phyloP scores from a whole-genome alignment of 192 early-diverging fungal species.

The Borealophlyctis nickersoniae region DNA sequence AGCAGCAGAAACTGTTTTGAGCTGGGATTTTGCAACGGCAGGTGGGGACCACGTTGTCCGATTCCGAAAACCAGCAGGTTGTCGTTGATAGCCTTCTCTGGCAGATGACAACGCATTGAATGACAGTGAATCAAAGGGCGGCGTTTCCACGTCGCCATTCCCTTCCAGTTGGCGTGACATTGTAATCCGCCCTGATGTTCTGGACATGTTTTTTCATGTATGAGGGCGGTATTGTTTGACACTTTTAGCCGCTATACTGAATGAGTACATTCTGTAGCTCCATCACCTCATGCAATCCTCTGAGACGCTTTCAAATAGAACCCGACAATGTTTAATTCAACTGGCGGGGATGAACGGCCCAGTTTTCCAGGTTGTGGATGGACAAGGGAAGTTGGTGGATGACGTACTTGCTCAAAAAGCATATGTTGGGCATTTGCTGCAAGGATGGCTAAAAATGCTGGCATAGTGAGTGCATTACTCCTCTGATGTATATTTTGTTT shows the following conservation, averaged over 20 bases:
- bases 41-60: slow-evolving; percentile 32
- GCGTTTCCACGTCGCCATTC: slow-evolving; percentile 16
- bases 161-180: slow-evolving; percentile 53
- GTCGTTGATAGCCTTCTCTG: neutral
- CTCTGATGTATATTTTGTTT: neutral
- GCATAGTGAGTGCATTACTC: slow-evolving; percentile 42
- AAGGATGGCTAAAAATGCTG: slow-evolving; percentile 49
- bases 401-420: slow-evolving; percentile 39
- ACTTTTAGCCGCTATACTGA: neutral
- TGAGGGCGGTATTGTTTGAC: neutral
- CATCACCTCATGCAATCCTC: slow-evolving; percentile 46
- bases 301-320: slow-evolving; percentile 45
- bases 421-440: slow-evolving; percentile 55
- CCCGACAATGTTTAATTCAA: slow-evolving; percentile 60
- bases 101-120: slow-evolving; percentile 17
- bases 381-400: slow-evolving; percentile 48
- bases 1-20: slow-evolving; percentile 46
- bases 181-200: slow-evolving; percentile 53
- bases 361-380: slow-evolving; percentile 47
- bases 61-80: too few species aligned
- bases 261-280: slow-evolving; percentile 27
- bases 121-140: slow-evolving; percentile 25
- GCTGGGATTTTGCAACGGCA: slow-evolving; percentile 51
- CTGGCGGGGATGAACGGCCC: slow-evolving; percentile 58
- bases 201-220: slow-evolving; percentile 67